phyloP scores from a whole-genome alignment of 116 monocot species.

The Iris pallida region DNA sequence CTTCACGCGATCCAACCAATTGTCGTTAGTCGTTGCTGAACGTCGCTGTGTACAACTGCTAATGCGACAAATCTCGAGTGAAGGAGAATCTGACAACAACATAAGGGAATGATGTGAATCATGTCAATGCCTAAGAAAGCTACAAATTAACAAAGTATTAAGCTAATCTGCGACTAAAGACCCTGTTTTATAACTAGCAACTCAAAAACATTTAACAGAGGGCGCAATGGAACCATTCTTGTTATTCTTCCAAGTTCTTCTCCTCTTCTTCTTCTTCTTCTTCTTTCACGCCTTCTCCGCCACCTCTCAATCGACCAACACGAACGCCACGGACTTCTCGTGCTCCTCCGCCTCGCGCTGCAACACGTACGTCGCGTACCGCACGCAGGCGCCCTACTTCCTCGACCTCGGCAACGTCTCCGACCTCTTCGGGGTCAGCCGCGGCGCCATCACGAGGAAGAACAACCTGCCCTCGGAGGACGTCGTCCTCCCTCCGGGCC shows the following conservation, averaged over 20 bases:
- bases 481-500: conserved; percentile 16
- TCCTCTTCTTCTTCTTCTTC: conserved; percentile 15
- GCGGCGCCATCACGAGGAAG: conserved; percentile 14
- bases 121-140: conserved; percentile 2
- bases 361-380: conserved; percentile 26
- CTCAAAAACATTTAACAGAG: too few species aligned
- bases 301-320: conserved; percentile 1
- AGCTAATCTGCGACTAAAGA: too few species aligned
- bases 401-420: conserved; percentile 21
- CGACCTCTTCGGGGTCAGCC: conserved; percentile 37
- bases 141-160: background rate
- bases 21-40: too few species aligned
- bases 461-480: conserved; percentile 35
- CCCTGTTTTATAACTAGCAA: too few species aligned
- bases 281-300: background rate
- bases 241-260: background rate
- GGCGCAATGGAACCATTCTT: background rate
- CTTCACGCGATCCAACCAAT: too few species aligned
- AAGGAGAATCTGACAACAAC: too few species aligned
- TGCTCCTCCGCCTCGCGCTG: conserved; percentile 20
- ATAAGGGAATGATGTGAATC: too few species aligned
- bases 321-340: conserved; percentile 23
- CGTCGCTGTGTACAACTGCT: too few species aligned
- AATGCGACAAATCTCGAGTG: too few species aligned
- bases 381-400: conserved; percentile 26